Evolutionary conservation across 176 grass and related monocot species (phyloP), one percentile per base, ranked within the genome.

Genomic region (Saccharum spontaneum): DNA sequence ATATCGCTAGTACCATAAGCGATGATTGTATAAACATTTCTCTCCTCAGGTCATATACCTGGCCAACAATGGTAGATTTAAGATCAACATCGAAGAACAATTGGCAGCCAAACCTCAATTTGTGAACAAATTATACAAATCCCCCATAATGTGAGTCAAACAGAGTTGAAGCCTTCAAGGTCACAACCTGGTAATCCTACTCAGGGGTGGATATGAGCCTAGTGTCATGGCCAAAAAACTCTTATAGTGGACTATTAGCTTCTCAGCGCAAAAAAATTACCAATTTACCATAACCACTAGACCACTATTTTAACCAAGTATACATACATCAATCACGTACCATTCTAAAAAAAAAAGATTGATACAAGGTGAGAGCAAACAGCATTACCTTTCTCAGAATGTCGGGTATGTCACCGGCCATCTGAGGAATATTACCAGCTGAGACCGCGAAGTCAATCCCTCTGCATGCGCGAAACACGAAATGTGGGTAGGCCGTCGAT

Each of bases 391-490:
- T 93, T 34, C 82, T 94, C 83, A 99, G 28, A 78, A 90, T 75
- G 28, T 69, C 69, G 5, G 97, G 97, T 87, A 99, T 88, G 1
- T 89, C 59, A 55, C 74, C 2, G 59, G 88, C 83, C 24, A 92
- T 81, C 22, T 1, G 1, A 76, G 97, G 97, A 71, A 96, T 66
- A 81, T 96, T 88, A 11, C 83, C 90, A 68, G 74, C 82, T 44
- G 93, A 94, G 69, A 99, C 91, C 38, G 93, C 88, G 73, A 88
- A 99, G 68, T 99, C 97, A 55, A 99, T 96, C 40, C 93, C 91
- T 81, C 97, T 99, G 91, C 76, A 81, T 77, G 44, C 43, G 84
- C 17, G 40, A 75, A 73, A 78, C 24, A 15, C 73, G 45, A 70
- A 83, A 14, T 50, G 64, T 76, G 45, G 30, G 44, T 79, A 33